phyloP scores from a whole-genome alignment of 2,329 filamentous ascomycete species.

The Talaromyces sp. region DNA sequence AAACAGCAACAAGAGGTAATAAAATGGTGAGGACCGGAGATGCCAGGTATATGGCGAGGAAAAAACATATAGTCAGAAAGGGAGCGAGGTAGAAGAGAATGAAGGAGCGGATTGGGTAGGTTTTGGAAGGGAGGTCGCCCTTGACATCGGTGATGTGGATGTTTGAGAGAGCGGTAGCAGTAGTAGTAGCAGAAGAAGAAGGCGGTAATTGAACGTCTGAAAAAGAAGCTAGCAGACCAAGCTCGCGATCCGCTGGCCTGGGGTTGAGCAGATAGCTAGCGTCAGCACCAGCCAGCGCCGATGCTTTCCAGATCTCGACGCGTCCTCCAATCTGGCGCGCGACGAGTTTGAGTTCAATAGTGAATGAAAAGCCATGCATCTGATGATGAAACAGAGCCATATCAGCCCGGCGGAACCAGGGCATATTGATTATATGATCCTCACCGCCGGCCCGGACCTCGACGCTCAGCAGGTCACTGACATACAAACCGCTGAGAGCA shows the following conservation, averaged over 20 bases:
- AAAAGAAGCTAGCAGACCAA: constrained; percentile 1
- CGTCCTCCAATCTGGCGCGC: neutral
- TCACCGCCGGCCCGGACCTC: neutral
- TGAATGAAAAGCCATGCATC: constrained; percentile 5
- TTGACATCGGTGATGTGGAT: neutral
- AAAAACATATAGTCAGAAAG: neutral
- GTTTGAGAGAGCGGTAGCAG: neutral
- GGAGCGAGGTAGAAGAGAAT: constrained; percentile 5
- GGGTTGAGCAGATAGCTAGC: neutral
- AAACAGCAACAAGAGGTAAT: neutral
- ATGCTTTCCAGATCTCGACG: constrained; percentile 11
- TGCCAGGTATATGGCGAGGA: neutral
- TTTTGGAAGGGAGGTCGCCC: constrained; percentile 1
- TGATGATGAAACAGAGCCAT: constrained; percentile 6
- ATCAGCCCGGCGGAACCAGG: constrained; percentile 9
- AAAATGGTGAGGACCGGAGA: neutral
- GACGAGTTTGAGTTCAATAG: neutral
- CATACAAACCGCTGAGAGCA: neutral
- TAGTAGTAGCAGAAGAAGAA: neutral
- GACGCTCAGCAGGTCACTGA: neutral
- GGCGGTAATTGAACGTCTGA: neutral
- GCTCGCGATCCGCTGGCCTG: neutral
- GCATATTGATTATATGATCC: constrained; percentile 9
- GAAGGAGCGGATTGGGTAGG: constrained; percentile 3
- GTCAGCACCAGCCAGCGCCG: neutral